Base-by-base conservation (phyloP, 1,284 basidiomycete species). In the Tilletia setariae region DNA sequence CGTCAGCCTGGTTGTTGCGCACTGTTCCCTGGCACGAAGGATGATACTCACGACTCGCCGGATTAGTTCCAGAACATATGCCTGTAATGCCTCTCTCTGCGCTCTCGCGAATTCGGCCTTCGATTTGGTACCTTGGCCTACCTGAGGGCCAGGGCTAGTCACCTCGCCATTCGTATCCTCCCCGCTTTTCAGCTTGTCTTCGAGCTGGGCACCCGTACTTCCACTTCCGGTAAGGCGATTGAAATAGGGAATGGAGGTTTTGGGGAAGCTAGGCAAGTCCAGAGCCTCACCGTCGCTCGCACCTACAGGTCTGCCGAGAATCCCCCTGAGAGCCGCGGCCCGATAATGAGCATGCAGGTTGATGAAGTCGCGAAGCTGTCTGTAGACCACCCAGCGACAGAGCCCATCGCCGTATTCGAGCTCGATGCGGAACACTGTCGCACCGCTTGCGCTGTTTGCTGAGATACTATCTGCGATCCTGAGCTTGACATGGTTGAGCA, bases 381-480 rank as follows among this genome's bases (percentile, higher is more conserved):
- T 89, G 84, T 98, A 98, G 59, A 98, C 88, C 40, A 97, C 93
- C 95, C 96, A 98, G 35, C 72, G 69, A 68, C 90, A 89, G 2
- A 90, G 90, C n/a, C 93, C 92, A 74, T 96, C 94, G 0, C 93
- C 95, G 80, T 98, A 98, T 84, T 96, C 92, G 83, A 94, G 95
- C 83, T 96, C 93, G 75, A 96, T 93, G 21, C 93, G 88, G 83
- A 94, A 96, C 2, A 94, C 89, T 3, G 91, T 88, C 72, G 62
- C 62, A 16, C 62, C 62, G 7, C 15, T 61, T 19, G 56, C 19
- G 56, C 56, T 61, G 8, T 91, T 85, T 2, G 92, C 90, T 83
- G 94, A 89, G 64, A 95, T 83, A 73, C 91, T 91, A 83, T 94
- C 92, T 76, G 90, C 92, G 67, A 95, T 87, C 9, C 90, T 88